Evolutionary conservation across 2,329 filamentous ascomycete species (phyloP).

Genomic region (Penicillium sp.): DNA sequence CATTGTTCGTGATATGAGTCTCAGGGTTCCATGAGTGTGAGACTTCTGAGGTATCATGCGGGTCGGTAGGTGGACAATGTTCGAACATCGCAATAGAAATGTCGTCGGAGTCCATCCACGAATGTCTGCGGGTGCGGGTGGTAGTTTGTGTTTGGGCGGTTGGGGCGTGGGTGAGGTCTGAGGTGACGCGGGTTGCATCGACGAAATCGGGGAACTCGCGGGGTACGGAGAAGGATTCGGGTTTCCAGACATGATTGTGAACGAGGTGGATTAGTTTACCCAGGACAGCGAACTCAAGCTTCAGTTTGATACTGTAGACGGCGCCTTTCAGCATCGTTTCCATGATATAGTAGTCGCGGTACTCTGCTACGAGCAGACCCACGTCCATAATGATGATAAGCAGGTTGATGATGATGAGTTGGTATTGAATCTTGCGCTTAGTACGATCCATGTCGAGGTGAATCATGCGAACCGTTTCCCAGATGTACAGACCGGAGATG

Average conservation of each 20-base stretch:
- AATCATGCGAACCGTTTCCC: slow-evolving; percentile 58
- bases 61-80: slow-evolving; percentile 29
- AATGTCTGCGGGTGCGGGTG: slow-evolving; percentile 26
- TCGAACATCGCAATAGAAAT: slow-evolving; percentile 46
- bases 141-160: slow-evolving; percentile 17
- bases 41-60: slow-evolving; percentile 28
- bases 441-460: slow-evolving; percentile 48
- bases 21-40: slow-evolving; percentile 38
- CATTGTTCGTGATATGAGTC: slow-evolving; percentile 25
- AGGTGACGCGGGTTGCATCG: slow-evolving; percentile 48
- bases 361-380: slow-evolving; percentile 49
- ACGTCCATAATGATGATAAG: slow-evolving; percentile 54
- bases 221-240: slow-evolving; percentile 35
- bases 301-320: slow-evolving; percentile 55
- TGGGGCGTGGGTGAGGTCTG: slow-evolving; percentile 46
- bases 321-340: slow-evolving; percentile 53
- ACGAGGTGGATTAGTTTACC: slow-evolving; percentile 50
- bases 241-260: slow-evolving; percentile 42
- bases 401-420: slow-evolving; percentile 54
- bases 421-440: slow-evolving; percentile 53
- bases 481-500: slow-evolving; percentile 59
- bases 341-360: slow-evolving; percentile 50
- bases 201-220: slow-evolving; percentile 49
- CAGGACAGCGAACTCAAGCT: slow-evolving; percentile 55
- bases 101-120: slow-evolving; percentile 41